Percentiles rank a stretch among this genome's conserved stretches.
Conservation (phyloP, 2,329 filamentous ascomycete genomes). For the Trichoderma breve region DNA sequence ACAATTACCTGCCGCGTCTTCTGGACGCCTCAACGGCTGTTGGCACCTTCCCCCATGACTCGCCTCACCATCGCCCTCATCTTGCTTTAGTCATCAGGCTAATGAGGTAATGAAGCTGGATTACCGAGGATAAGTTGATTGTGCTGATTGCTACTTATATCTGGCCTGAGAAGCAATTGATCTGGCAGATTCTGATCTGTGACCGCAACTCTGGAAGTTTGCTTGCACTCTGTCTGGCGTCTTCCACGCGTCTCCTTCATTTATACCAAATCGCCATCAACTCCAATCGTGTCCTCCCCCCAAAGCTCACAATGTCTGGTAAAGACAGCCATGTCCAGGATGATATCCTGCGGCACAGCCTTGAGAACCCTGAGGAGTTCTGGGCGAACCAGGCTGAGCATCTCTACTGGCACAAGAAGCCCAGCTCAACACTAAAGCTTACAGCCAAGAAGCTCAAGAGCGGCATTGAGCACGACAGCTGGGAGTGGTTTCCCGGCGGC, state of each 20-base stretch:
- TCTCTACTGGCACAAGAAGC: constrained; percentile 78
- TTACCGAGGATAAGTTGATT: constrained; percentile 16
- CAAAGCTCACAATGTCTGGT: constrained; percentile 20
- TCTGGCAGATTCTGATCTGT: background rate
- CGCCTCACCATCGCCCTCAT: background rate
- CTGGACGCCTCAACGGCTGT: background rate
- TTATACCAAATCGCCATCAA: background rate
- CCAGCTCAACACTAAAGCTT: constrained; percentile 58
- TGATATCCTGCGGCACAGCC: constrained; percentile 54
- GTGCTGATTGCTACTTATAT: background rate
- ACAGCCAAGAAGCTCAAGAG: constrained; percentile 62
- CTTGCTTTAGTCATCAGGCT: constrained; percentile 11
- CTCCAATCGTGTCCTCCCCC: background rate
- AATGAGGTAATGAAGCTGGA: background rate
- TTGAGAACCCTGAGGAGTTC: constrained; percentile 68
- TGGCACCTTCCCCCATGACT: background rate
- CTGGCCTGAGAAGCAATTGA: background rate
- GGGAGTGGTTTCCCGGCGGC: constrained; percentile 88
- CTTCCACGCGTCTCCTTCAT: background rate
- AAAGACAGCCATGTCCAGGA: constrained; percentile 44
- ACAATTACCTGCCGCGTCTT: background rate
- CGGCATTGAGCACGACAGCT: constrained; percentile 67
- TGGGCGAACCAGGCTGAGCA: constrained; percentile 73
- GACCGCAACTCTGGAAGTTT: background rate
- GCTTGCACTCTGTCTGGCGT: background rate